Evolutionary conservation across 768 basidiomycete species (phyloP).

Genomic region (Suillus weaverae): DNA sequence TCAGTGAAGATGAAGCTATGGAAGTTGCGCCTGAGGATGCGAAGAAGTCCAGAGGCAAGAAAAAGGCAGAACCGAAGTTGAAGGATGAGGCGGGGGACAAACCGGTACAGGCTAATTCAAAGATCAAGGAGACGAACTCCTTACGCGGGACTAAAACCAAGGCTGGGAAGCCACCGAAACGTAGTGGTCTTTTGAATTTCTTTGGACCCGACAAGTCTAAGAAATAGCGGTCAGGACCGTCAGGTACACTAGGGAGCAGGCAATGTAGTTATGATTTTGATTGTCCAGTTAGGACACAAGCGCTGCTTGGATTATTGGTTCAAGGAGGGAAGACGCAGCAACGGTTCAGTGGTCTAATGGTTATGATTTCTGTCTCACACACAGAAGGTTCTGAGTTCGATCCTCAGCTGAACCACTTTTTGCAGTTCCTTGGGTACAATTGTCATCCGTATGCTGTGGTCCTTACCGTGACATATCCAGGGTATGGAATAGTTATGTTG

Average conservation of each 20-base stretch:
- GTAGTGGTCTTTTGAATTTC: slow-evolving; percentile 32
- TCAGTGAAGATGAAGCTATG: slow-evolving; percentile 54
- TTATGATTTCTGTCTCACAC: slow-evolving; percentile 50
- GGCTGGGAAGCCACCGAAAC: slow-evolving; percentile 20
- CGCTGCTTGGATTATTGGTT: background rate
- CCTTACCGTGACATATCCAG: background rate
- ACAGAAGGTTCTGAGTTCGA: slow-evolving; percentile 51
- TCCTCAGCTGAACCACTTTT: slow-evolving; percentile 43
- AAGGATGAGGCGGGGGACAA: slow-evolving; percentile 25
- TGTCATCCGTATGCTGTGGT: too few relatives aligned
- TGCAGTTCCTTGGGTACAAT: background rate
- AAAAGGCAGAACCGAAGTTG: slow-evolving; percentile 19
- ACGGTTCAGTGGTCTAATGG: slow-evolving; percentile 47
- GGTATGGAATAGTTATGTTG: background rate
- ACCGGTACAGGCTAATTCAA: slow-evolving; percentile 16
- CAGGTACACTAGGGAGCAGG: background rate
- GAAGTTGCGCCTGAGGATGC: slow-evolving; percentile 33
- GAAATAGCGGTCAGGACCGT: slow-evolving; percentile 18
- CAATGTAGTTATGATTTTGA: background rate
- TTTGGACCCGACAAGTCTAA: slow-evolving; percentile 32
- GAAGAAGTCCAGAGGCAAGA: slow-evolving; percentile 20
- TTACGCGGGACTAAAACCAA: slow-evolving; percentile 19
- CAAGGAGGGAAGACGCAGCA: background rate
- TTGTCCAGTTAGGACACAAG: background rate
- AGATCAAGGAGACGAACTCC: slow-evolving; percentile 19